Base-by-base conservation (phyloP, 768 basidiomycete species). In the Leccinellum rugosiceps region DNA sequence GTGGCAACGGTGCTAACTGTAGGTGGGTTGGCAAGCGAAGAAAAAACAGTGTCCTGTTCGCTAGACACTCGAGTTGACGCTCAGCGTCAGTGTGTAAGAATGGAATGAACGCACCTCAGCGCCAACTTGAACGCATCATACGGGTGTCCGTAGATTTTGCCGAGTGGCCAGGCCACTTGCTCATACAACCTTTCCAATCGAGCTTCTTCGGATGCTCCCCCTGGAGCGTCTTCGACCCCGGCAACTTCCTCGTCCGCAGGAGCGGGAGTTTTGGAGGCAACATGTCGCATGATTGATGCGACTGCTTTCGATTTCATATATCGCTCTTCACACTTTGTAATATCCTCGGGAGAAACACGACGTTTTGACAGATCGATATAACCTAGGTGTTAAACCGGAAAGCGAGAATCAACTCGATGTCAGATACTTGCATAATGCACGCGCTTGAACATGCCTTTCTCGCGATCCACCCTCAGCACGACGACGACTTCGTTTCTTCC, bases 331-430 rank as follows among this genome's bases (percentile, higher is more conserved):
- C 97, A 98, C 75, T 97, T 97, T n/a, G 87, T 85, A 69, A 99
- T 96, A 70, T 98, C 97, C 71, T 99, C 97, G 3, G 96, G 90
- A 3, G 94, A 97, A 4, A 99, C 97, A 64, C 96, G 89, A 60
- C 97, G 87, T 79, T 99, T 99, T 50, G 95, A 98, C 25, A 98
- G 81, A 82, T 99, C 97, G 70, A 99, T 99, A 76, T 99, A 98
- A 10, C 96, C 94, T 96, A 62, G 15, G 2, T 21, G 4, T 31
- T 15, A 1, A 32, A 35, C 25, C n/a, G 9, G 28, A 19, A 25
- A 13, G 31, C 11, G 6, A 41, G 38, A 15, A 28, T 57, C 34
- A 11, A 4, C 13, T 14, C 17, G 34, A 17, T 8, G 46, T 47
- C 14, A 25, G 15, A 25, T 15, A 46, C 25, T 21, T 19, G 50